Base-by-base conservation (phyloP, 208 protist species). In the Phytomonas francai region DNA sequence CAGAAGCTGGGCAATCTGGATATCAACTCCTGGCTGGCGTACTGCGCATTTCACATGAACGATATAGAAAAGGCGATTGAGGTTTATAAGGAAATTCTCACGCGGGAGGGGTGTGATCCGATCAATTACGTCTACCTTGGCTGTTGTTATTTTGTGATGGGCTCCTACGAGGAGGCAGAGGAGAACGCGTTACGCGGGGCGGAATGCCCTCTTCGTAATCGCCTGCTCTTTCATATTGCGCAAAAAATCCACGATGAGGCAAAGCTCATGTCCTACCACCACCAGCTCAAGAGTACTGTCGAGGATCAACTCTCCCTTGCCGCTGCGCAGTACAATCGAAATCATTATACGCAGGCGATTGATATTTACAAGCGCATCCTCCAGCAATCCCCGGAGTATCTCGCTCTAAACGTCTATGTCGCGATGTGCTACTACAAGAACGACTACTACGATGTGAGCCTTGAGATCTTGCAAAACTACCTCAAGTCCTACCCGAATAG, bases 351-450 rank as follows among this genome's bases (percentile, higher is more conserved):
- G 66, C 94, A 98, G 69, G 97, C 98, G 3, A 98, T 97, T 39
- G 97, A 98, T 51, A 95, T 98, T 56, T 99, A 98, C 92, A 98
- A 99, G 78, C 86, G 91, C 29, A 90, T 99, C 51, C 78, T 99
- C 12, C 74, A 98, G 25, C 92, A 98, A 63, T 95, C 97, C 34
- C 83, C 87, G 12, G 93, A 97, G 63, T 98, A 92, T 70, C 61
- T 91, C 0, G 95, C 97, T 0, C 83, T 99, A 1, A 95, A 98
- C 71, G 93, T 99, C 16, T 99, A 98, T 75, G 81, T 99, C 28
- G 97, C 97, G 5, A 89, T 98, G 77, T 99, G 97, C 81, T 99
- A 99, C 83, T 99, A 98, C 81, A 99, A 99, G 78, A 89, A 98
- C 49, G 97, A 99, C 76, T 98, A 98, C 74, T 99, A 98, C 79